These are phyloP conservation scores for Triticum monococcum DNA, from an alignment of 176 grass and related monocot species.

Conservation along the genomic window DNA sequence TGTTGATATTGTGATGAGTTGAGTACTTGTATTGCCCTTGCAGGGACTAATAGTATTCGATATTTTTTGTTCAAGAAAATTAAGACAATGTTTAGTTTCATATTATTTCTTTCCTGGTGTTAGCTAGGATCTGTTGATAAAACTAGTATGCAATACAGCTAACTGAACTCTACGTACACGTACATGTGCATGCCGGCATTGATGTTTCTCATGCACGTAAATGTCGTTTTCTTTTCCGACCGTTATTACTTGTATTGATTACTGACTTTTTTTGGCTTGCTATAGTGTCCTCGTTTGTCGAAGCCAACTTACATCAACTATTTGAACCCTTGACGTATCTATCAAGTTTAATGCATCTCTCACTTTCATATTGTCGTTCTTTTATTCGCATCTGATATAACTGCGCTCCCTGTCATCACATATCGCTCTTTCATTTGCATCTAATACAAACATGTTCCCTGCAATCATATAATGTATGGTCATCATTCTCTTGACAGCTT, in stretches of 20 bases:
- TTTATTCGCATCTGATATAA: slow-evolving; percentile 30
- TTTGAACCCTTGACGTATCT: not conserved
- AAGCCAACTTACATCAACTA: slow-evolving; percentile 19
- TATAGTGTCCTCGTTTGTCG: not conserved
- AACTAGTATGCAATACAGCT: slow-evolving; percentile 5
- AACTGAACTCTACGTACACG: not conserved
- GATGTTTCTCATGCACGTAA: slow-evolving; percentile 26
- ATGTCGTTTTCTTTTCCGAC: not conserved
- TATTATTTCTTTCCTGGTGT: slow-evolving; percentile 11
- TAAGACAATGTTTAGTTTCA: slow-evolving; percentile 9
- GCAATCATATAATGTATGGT: slow-evolving; percentile 11
- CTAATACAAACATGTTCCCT: slow-evolving; percentile 28
- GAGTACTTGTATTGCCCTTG: slow-evolving; percentile 7
- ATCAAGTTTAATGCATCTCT: slow-evolving; percentile 10
- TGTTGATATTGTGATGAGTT: not conserved
- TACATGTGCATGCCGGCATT: slow-evolving; percentile 31
- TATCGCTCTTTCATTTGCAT: slow-evolving; percentile 33
- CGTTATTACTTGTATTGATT: slow-evolving; percentile 21
- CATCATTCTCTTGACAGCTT: not conserved
- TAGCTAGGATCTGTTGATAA: not conserved
- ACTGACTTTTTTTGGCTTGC: slow-evolving; percentile 21
- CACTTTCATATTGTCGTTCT: not conserved
- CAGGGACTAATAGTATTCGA: not conserved
- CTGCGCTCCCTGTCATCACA: not conserved
- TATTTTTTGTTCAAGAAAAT: not conserved